Evolutionary conservation across 1,284 basidiomycete species (phyloP), one percentile per base, ranked within the genome.

Genomic region (Coniferiporia weirii): DNA sequence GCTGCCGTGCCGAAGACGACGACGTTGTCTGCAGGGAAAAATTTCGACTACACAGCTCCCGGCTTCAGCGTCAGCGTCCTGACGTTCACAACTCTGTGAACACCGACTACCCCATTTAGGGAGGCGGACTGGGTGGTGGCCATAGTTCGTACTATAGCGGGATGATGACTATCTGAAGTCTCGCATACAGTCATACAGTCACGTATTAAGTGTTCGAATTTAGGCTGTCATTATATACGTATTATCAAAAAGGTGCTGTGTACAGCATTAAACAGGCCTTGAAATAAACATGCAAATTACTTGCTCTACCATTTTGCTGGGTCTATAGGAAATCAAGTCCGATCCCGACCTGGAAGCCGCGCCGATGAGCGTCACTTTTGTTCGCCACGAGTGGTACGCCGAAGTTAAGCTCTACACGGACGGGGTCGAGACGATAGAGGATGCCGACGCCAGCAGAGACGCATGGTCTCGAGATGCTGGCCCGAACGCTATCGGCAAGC

Each of bases 301-400:
- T 10, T 40, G 38, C 38, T 40, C 38, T 9, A 40, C 38, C 38
- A 40, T 40, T 40, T 40, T 40, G 27, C 38, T 12, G 15, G 8
- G 38, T 15, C 38, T 40, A 40, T 68, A 91, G 67, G 69, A 90
- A 96, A 66, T 95, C 92, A 58, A 99, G 71, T 0, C 96, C 97
- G 62, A 99, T 84, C 2, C 97, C 96, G 22, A 98, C 82, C 69
- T 97, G 94, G 50, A 98, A 76, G 0, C 96, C 97, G 64, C 87
- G 86, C 57, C 89, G 79, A 52, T 79, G 70, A 1, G 87, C 84
- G 72, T 99, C 96, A 52, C 87, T 87, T 65, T 79, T 83, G 50
- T 85, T 84, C 1, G 87, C 86, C 0, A 89, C 81, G 1, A 99
- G 74, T 1, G 96, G 96, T 54, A 98, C 80, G 2, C 95, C 92